Conservation (phyloP, 2,329 filamentous ascomycete species). For the Didymella arachidicola region DNA sequence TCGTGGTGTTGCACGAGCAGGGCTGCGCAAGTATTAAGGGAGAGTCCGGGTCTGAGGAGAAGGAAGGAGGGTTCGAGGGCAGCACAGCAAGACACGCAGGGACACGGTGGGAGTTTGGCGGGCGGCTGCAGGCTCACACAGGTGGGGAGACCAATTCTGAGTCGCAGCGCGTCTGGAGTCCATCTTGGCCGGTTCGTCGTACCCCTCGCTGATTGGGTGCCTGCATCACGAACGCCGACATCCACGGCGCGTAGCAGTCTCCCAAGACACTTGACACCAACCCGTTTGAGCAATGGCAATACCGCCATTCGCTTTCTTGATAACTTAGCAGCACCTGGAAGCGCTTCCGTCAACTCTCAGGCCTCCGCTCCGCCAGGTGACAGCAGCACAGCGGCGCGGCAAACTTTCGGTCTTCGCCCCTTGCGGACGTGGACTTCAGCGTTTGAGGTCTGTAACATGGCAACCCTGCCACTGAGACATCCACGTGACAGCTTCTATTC, state of each 20-base stretch:
- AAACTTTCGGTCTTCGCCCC: constrained; percentile 21
- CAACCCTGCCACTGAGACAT: constrained; percentile 45
- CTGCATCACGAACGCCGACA: constrained; percentile 35
- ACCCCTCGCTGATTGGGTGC: constrained; percentile 40
- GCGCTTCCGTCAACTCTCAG: constrained; percentile 23
- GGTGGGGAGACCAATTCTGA: constrained; percentile 51
- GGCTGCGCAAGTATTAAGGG: constrained; percentile 33
- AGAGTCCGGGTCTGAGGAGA: constrained; percentile 33
- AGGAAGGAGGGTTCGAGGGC: constrained; percentile 40
- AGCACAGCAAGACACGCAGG: constrained; percentile 40
- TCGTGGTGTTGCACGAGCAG: constrained; percentile 20
- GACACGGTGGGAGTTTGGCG: constrained; percentile 42
- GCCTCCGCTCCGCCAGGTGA: constrained; percentile 18
- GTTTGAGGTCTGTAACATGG: constrained; percentile 52
- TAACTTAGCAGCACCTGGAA: constrained; percentile 23
- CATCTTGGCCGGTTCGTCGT: constrained; percentile 43
- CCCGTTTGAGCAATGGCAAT: constrained; percentile 40
- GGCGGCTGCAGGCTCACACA: constrained; percentile 47
- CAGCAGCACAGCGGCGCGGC: constrained; percentile 25
- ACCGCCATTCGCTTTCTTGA: constrained; percentile 31
- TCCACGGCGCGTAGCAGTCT: constrained; percentile 45
- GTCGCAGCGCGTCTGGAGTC: constrained; percentile 47
- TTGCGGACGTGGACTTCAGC: constrained; percentile 29
- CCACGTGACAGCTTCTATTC: constrained; percentile 41
- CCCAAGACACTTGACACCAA: constrained; percentile 34